Conservation (phyloP, 129 eudicot species). For the Ambrosia trifida region DNA sequence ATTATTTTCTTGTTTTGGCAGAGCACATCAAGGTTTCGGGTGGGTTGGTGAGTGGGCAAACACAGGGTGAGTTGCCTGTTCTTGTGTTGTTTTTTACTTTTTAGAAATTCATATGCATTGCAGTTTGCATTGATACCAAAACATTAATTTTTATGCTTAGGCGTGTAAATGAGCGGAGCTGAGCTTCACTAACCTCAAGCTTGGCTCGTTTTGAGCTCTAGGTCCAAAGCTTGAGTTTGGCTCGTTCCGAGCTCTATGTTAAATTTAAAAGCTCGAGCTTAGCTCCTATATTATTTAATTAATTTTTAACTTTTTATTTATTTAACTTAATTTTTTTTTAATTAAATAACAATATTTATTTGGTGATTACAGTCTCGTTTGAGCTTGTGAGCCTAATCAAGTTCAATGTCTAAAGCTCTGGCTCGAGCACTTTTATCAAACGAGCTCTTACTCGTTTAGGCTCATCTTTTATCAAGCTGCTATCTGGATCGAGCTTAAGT, state of each 20-base stretch:
- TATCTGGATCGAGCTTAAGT: background rate
- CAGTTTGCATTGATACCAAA: background rate
- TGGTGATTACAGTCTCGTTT: background rate
- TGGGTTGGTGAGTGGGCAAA: conserved; percentile 99
- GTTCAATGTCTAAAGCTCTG: too few species aligned
- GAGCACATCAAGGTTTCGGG: conserved; percentile 98
- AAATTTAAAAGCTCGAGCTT: background rate
- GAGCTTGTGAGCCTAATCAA: background rate
- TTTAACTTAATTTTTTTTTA: background rate
- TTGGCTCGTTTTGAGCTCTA: background rate
- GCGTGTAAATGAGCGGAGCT: background rate
- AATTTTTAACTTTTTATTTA: background rate
- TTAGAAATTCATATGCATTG: background rate
- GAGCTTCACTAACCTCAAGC: background rate
- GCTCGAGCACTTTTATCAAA: background rate
- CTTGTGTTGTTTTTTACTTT: background rate
- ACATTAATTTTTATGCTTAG: background rate
- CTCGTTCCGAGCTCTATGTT: background rate
- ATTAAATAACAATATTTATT: background rate
- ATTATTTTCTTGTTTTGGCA: conserved; percentile 32
- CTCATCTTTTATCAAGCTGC: background rate
- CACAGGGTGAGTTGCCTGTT: conserved; percentile 57
- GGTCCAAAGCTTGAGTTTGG: background rate
- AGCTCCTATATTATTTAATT: background rate
- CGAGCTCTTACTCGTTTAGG: background rate